Evolutionary conservation across 2,329 filamentous ascomycete species (phyloP).

Genomic region (Epichloe hybrida): DNA sequence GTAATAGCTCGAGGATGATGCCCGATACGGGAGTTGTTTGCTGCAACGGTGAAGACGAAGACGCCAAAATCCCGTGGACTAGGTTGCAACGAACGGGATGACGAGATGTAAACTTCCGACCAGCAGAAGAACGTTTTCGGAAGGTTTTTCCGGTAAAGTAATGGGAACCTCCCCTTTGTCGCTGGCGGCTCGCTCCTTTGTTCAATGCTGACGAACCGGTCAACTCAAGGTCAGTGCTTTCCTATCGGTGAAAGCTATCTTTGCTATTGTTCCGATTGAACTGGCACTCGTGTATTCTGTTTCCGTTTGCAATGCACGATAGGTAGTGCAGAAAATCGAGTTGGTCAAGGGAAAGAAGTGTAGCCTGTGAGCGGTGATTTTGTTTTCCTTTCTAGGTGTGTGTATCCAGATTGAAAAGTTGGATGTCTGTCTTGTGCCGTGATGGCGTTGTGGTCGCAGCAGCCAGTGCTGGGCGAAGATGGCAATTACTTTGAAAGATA

Average conservation of each 20-base stretch:
- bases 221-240: background rate
- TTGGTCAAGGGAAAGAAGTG: too few relatives aligned
- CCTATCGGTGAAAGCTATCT: background rate
- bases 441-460: background rate
- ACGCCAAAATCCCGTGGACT: background rate
- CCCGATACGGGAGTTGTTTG: background rate
- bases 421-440: background rate
- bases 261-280: constrained; percentile 2
- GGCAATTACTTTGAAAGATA: background rate
- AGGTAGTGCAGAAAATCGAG: background rate
- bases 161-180: background rate
- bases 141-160: background rate
- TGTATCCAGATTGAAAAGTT: background rate
- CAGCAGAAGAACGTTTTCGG: constrained; percentile 6
- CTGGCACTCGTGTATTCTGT: background rate
- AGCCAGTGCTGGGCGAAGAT: background rate
- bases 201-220: background rate
- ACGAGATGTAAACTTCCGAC: constrained; percentile 4
- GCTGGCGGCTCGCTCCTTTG: constrained; percentile 2
- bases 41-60: background rate
- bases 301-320: background rate
- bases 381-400: too few relatives aligned
- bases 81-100: background rate
- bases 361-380: too few relatives aligned
- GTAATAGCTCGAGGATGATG: background rate